Base-by-base conservation (phyloP, 768 basidiomycete species). In the Collybia mongolica region DNA sequence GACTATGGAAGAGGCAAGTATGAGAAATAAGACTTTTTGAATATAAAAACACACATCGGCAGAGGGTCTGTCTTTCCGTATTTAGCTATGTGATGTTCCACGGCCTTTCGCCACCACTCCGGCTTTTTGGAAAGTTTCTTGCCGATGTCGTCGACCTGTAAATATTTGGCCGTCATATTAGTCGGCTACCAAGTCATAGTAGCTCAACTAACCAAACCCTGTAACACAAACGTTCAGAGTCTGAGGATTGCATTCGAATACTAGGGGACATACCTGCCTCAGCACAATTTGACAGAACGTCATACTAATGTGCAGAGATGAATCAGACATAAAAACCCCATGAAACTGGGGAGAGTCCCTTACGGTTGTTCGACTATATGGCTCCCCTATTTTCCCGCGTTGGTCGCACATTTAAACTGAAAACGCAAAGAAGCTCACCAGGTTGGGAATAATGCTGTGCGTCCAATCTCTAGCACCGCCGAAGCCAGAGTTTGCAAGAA, bases 41-140 rank as follows among this genome's bases (percentile, higher is more conserved):
- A 43, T 5, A 24, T n/a, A 24, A n/a, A 23, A 6, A 43, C 6
- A 14, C 23, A 43, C 46, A 55, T 52, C 5, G 54, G 54, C 36
- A 52, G 38, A 20, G 62, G 62, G 46, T 66, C 63, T 17, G 60
- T 35, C 11, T 50, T 52, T 14, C 32, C 32, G 46, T 58, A 46
- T 1, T 46, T 19, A 37, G 47, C 45, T 39, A 42, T 37, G 44
- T 65, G 61, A 2, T 48, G 36, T 6, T 50, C 38, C 18, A 67
- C 64, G 38, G 47, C 46, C 18, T 54, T 41, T 36, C 44, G 37
- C 59, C 60, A 64, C 57, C 54, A 48, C 1, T 18, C 14, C 7
- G 24, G 24, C 24, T 36, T 48, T 38, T 22, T 29, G 37, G 29
- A 41, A 8, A 29, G 20, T 1, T 48, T 39, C 11, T 23, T 19